Evolutionary conservation across 2,329 filamentous ascomycete genomes (phyloP), one percentile per base, ranked within the genome.

Genomic region (Neofusicoccum sp.): DNA sequence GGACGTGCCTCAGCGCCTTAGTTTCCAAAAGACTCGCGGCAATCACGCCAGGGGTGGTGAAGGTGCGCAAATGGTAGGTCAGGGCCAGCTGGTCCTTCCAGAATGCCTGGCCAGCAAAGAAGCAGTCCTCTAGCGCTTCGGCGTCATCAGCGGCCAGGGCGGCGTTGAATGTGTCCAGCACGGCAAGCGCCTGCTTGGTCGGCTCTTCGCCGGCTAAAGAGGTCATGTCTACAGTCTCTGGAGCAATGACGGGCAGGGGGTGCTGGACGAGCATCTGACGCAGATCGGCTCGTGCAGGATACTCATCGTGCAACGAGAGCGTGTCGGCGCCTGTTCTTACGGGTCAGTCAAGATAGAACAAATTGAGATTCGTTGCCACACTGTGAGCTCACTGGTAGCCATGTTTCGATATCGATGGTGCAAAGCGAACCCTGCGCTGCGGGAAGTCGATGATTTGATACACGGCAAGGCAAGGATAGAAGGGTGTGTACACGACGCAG

Each of bases 1-100:
- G 49, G 22, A 60, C 8, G 1, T 14, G 1, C 12, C 56, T 49
- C 8, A 60, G 16, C n/a, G 1, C 8, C n/a, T 49, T 41, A 2
- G 37, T 47, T 7, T 60, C 34, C 22, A 60, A 33, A 22, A 60
- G 34, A 41, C 34, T 49, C 37, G 56, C 44, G 14, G 44, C 16
- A 16, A 60, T 60, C 4, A 41, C 28, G 2, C 6, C 34, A 8
- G 44, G 44, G 1, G 12, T 28, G 1, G 6, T 22, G 16, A 60
- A 60, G 22, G 56, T 60, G 12, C 56, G 56, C 22, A 49, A 22
- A 3, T 60, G 56, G 44, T 49, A 60, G 16, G 56, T 60, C 31
- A 60, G 33, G 2, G 45, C 56, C 44, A 60, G 44, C 22, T 31
- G 11, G 28, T 60, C 56, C 16, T 49, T 60, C 41, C 44, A 60